Evolutionary conservation across 768 basidiomycete genomes (phyloP), one percentile per base, ranked within the genome.

Genomic region (Leucogyrophana mollusca): DNA sequence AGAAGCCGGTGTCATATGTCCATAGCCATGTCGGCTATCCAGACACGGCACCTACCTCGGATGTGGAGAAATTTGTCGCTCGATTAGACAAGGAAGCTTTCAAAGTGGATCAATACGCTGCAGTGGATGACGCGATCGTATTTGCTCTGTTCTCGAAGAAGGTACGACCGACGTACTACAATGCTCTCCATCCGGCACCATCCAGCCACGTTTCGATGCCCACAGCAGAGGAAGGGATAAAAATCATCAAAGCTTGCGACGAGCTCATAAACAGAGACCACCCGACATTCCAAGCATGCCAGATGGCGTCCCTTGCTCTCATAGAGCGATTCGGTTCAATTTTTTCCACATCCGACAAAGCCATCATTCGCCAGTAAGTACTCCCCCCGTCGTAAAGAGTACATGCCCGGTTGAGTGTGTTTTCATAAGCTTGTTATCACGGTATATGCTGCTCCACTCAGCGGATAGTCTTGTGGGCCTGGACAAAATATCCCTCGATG

Each of bases 381-480:
- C 20, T 7, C 20, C 20, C 20, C 20, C 8, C 35, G 16, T 16
- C n/a, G 6, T 7, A 37, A 9, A n/a, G n/a, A n/a, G n/a, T n/a
- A n/a, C n/a, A n/a, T n/a, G n/a, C n/a, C n/a, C n/a, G n/a, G n/a
- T n/a, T n/a, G n/a, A n/a, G n/a, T n/a, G n/a, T n/a, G n/a, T n/a
- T n/a, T n/a, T 7, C 20, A 21, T 16, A 37, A 37, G 35, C 35
- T n/a, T 37, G 16, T 37, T 37, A 16, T 9, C n/a, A 16, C 35
- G 49, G 22, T 54, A 54, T 18, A 45, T 38, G n/a, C 33, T 51
- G 9, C 25, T 54, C 3, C 50, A 54, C 35, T 54, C 53, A 5
- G 20, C 38, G 3, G 34, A 51, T 13, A 51, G 49, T 32, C 43
- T 41, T 21, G 35, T 51, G 13, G 22, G 22, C 40, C 39, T 54